Base-by-base conservation (phyloP, 257 asterid genomes). In the Salvia miltiorrhiza region DNA sequence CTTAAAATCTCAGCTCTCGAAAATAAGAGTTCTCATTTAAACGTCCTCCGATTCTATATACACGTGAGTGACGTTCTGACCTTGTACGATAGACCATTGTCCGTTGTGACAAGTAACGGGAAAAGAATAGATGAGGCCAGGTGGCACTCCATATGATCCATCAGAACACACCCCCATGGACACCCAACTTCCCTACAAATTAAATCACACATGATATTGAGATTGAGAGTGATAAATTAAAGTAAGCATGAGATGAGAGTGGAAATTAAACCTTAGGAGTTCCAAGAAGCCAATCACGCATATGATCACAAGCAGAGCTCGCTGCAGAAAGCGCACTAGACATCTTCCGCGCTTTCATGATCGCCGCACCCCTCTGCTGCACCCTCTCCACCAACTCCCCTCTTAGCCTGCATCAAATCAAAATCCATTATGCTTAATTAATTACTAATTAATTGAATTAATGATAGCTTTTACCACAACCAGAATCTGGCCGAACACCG, bases 301-400 rank as follows among this genome's bases (percentile, higher is more conserved):
- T 74, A 65, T 92, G 97, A 76, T 92, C 97, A 53, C 97, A 89
- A 65, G 88, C 92, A n/a, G 96, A 78, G 71, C 85, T 86, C 35
- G 96, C 96, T 28, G 95, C 97, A 26, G 97, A 92, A 4, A 92
- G 53, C 23, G 97, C 96, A 60, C 97, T 92, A 0, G 97, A 89
- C 33, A 68, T 72, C 77, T 87, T 92, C 44, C 96, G 76, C 33
- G 94, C 96, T 76, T 82, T 84, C 26, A 92, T 84, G 40, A 92
- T 89, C 59, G 88, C 86, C 1, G 86, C 86, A 0, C 94, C 96
- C 5, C 95, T 80, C 63, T 87, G 86, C 28, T 86, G 94, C 71
- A 92, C 89, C 2, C 80, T 86, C 33, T 75, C 59, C 24, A 89
- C 85, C 79, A 92, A 87, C 76, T 89, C 92, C 9, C 77, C 40